Conservation (phyloP, 2,329 filamentous ascomycete genomes). For the Aureobasidium sp. region DNA sequence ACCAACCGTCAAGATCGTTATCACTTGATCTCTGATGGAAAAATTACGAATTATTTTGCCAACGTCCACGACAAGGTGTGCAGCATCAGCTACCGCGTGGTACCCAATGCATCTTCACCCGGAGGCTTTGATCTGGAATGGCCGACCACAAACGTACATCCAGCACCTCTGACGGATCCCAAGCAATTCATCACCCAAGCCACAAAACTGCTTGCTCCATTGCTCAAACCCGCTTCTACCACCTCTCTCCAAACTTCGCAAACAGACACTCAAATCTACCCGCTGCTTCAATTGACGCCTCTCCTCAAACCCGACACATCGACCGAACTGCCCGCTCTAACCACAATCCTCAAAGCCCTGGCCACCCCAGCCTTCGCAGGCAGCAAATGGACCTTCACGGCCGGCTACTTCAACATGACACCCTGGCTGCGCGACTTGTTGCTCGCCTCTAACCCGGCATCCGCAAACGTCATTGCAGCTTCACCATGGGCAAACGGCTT, state of each 20-base stretch:
- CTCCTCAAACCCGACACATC: constrained; percentile 72
- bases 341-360: constrained; percentile 63
- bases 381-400: constrained; percentile 90
- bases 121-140: constrained; percentile 56
- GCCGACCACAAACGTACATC: constrained; percentile 67
- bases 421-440: constrained; percentile 74
- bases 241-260: constrained; percentile 27
- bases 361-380: constrained; percentile 55
- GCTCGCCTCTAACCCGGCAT: constrained; percentile 60
- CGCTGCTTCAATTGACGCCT: constrained; percentile 81
- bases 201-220: constrained; percentile 56
- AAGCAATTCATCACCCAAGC: constrained; percentile 63
- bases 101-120: constrained; percentile 42
- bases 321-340: constrained; percentile 80
- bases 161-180: constrained; percentile 66
- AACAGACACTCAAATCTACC: constrained; percentile 71
- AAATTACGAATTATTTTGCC: constrained; percentile 76
- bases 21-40: constrained; percentile 74
- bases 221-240: constrained; percentile 50
- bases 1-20: constrained; percentile 93
- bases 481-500: constrained; percentile 94
- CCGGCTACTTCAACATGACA: constrained; percentile 97
- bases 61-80: constrained; percentile 69
- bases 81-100: constrained; percentile 72
- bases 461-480: constrained; percentile 82